Evolutionary conservation across 1,139 yeast genomes (phyloP), one percentile per base, ranked within the genome.

Genomic region (Maudiozyma humilis): DNA sequence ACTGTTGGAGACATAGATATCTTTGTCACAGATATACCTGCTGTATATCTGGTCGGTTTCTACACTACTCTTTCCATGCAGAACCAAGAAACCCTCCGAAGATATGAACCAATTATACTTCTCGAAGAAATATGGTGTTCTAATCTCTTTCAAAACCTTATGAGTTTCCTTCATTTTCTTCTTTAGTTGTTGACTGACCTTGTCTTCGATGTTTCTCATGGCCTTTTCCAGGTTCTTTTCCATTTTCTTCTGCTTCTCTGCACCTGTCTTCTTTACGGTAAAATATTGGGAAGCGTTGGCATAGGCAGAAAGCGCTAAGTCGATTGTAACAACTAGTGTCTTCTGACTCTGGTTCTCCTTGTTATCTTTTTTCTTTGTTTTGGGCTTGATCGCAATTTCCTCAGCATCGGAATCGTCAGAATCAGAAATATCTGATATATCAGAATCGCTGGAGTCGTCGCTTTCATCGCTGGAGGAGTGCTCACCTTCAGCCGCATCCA

Each of bases 61-160:
- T n/a, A 76, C 63, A 18, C 73, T 75, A 59, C 93, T 96, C 51
- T 87, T 78, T 1, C 96, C 97, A 40, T 91, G 88, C 42, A 91
- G 64, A 50, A 94, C 85, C 44, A 91, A 68, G 57, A 85, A 88
- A 0, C 95, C 95, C 60, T 91, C 97, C 51, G 82, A 81, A 0
- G 95, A 76, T 27, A 88, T 72, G 59, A 91, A 91, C 98, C 98
- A 91, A 57, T 71, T 79, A 61, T 83, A 91, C 62, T 91, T 91
- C 59, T 91, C 98, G 67, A 93, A 93, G 85, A 96, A 89, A 56
- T 71, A 82, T 40, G 87, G 86, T 4, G 77, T 73, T 42, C 96
- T 73, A 29, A 83, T 69, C 32, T 75, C 79, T 49, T 77, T 81
- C 47, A 87, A 69, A 1, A 76, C 71, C 38, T 78, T 82, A 46